phyloP scores from a whole-genome alignment of 78 protist genomes.

The Andalucia godoyi region DNA sequence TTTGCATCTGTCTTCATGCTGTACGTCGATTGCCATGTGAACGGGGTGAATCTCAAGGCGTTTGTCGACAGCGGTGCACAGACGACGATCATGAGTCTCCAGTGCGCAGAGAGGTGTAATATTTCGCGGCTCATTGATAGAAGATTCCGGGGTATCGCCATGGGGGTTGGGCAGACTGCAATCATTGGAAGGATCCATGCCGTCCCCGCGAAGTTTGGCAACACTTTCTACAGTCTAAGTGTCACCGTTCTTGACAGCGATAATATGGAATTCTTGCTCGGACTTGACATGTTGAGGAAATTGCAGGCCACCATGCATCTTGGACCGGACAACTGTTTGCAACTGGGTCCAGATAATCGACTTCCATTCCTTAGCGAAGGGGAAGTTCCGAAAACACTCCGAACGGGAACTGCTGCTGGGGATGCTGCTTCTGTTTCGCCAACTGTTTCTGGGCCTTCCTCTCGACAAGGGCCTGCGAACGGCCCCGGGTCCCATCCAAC shows the following conservation, averaged over 20 bases:
- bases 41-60: conserved; percentile 38
- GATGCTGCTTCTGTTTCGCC: neutral
- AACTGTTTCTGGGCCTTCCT: too few species aligned
- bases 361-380: too few species aligned
- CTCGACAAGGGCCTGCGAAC: too few species aligned
- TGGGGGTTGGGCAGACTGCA: conserved; percentile 67
- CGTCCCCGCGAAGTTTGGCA: conserved; percentile 42
- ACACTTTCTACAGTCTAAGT: conserved; percentile 21
- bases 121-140: conserved; percentile 45
- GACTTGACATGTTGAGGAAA: conserved; percentile 58
- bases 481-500: too few species aligned
- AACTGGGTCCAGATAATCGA: too few species aligned
- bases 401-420: too few species aligned
- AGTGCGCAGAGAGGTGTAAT: conserved; percentile 48
- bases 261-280: conserved; percentile 55
- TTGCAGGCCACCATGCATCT: conserved; percentile 35
- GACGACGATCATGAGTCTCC: conserved; percentile 41
- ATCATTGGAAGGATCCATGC: conserved; percentile 65
- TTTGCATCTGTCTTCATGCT: conserved; percentile 63
- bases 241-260: conserved; percentile 53
- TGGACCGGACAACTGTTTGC: too few species aligned
- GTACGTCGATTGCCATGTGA: conserved; percentile 48
- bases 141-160: conserved; percentile 57
- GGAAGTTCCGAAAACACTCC: too few species aligned
- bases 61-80: conserved; percentile 77